A percentile compares a stretch with the other conserved stretches of the same genome.
Conservation (phyloP, 305 asterid species). For the Salvia sclarea region DNA sequence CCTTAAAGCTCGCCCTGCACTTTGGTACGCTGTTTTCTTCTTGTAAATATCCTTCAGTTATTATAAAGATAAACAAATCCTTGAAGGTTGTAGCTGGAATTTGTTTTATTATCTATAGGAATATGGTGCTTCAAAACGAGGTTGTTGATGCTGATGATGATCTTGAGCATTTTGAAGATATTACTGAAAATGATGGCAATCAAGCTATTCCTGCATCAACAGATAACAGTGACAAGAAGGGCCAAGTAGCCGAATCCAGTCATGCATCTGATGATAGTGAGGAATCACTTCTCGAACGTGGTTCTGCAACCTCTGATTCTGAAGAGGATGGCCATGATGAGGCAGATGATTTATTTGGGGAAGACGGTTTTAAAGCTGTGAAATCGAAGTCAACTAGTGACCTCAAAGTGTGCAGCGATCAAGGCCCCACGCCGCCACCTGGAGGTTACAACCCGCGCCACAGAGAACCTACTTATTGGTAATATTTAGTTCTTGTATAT, state of each 20-base stretch:
- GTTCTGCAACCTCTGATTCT: constrained; percentile 49
- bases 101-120: constrained; percentile 51
- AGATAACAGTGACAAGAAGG: constrained; percentile 33
- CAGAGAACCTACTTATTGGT: constrained; percentile 91
- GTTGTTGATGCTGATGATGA: constrained; percentile 73
- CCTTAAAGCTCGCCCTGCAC: constrained; percentile 87
- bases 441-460: constrained; percentile 78
- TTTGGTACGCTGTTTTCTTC: constrained; percentile 61
- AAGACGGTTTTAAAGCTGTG: constrained; percentile 39
- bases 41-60: neutral
- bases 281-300: constrained; percentile 45
- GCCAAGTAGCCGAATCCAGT: constrained; percentile 36
- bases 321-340: constrained; percentile 46
- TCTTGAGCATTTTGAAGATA: constrained; percentile 88
- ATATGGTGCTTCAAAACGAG: constrained; percentile 77
- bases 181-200: constrained; percentile 53
- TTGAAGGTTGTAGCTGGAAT: constrained; percentile 23
- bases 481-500: constrained; percentile 21
- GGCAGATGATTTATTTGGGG: constrained; percentile 47
- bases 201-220: constrained; percentile 31
- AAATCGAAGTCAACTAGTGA: constrained; percentile 38
- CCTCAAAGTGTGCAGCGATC: constrained; percentile 28
- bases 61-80: neutral
- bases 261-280: constrained; percentile 46
- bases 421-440: constrained; percentile 39